phyloP scores from a whole-genome alignment of 345 rosid genomes.

The Combretum micranthum region DNA sequence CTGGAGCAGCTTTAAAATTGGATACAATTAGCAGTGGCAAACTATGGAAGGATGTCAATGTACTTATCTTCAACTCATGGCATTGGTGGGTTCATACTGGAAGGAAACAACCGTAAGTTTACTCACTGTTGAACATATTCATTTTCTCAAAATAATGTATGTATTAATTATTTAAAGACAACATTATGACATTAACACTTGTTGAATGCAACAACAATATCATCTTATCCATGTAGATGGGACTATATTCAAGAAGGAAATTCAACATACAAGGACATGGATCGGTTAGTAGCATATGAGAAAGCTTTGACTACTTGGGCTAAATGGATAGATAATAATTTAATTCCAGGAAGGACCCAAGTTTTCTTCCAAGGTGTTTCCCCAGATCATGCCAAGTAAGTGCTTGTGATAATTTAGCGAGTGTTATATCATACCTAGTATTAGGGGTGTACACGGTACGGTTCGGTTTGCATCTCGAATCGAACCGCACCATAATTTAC shows the following conservation, averaged over 20 bases:
- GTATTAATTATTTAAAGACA: too few relatives aligned
- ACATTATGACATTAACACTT: too few relatives aligned
- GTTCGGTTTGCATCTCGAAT: too few relatives aligned
- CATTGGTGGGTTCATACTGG: slow-evolving; percentile 93
- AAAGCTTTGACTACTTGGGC: slow-evolving; percentile 43
- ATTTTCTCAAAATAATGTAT: too few relatives aligned
- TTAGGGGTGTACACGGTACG: too few relatives aligned
- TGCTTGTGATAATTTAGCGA: not conserved
- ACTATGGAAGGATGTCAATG: slow-evolving; percentile 48
- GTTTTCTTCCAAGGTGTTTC: slow-evolving; percentile 39
- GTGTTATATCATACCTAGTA: too few relatives aligned
- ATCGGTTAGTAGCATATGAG: slow-evolving; percentile 29
- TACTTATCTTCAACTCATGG: slow-evolving; percentile 72
- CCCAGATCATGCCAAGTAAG: slow-evolving; percentile 28
- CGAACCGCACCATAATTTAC: too few relatives aligned
- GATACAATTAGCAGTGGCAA: slow-evolving; percentile 40
- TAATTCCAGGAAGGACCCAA: slow-evolving; percentile 22
- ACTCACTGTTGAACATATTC: not conserved
- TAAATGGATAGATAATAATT: slow-evolving; percentile 19
- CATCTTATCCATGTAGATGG: slow-evolving; percentile 17
- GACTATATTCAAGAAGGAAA: slow-evolving; percentile 18
- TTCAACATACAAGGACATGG: slow-evolving; percentile 21
- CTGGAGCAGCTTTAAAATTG: slow-evolving; percentile 37
- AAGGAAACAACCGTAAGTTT: slow-evolving; percentile 60
- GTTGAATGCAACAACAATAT: not conserved